Conservation (phyloP, 352 stramenopile species). For the Globisporangium paddicum region DNA sequence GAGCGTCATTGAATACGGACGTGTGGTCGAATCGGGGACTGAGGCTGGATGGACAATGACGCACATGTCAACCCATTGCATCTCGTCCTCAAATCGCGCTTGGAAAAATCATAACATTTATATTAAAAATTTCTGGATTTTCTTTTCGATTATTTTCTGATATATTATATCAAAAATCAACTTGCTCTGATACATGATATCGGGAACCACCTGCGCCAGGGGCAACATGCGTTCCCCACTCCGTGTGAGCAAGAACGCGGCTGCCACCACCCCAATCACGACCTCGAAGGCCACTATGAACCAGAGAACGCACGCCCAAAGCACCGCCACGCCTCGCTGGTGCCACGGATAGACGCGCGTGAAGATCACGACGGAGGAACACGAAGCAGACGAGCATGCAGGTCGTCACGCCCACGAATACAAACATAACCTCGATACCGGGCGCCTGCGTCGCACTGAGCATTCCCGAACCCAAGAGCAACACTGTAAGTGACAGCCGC, state of each 20-base stretch:
- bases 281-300: slow-evolving; percentile 30
- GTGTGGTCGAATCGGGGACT: background rate
- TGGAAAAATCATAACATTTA: no score
- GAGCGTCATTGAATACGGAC: slow-evolving; percentile 21
- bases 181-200: no score
- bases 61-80: no score
- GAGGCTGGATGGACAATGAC: no score
- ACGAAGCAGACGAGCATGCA: slow-evolving; percentile 74
- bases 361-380: slow-evolving; percentile 66
- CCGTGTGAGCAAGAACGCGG: slow-evolving; percentile 11
- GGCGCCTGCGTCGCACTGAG: slow-evolving; percentile 35
- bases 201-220: no score
- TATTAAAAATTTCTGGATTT: no score
- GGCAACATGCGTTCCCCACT: background rate
- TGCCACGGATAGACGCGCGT: slow-evolving; percentile 56
- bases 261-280: slow-evolving; percentile 25
- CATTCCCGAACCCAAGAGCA: slow-evolving; percentile 20
- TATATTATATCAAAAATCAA: no score
- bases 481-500: background rate
- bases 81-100: no score
- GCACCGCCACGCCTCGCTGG: slow-evolving; percentile 19
- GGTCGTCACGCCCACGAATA: slow-evolving; percentile 56
- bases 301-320: slow-evolving; percentile 36
- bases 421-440: slow-evolving; percentile 63
- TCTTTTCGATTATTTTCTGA: no score